Evolutionary conservation across 2,329 filamentous ascomycete genomes (phyloP).

Genomic region (Curvularia sp.): DNA sequence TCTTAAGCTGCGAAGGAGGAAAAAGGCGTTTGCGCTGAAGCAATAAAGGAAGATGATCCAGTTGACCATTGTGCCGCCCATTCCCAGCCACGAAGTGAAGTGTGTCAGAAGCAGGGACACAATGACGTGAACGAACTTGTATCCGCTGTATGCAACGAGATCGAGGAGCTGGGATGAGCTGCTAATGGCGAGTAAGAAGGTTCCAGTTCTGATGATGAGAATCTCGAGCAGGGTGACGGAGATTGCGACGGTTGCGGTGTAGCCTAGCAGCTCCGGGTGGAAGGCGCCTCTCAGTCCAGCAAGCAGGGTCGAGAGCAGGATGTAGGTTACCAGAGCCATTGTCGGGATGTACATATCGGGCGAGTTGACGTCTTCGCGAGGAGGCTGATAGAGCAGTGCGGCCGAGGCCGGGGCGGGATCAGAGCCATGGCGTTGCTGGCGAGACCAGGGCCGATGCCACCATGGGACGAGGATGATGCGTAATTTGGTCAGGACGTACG

Average conservation of each 20-base stretch:
- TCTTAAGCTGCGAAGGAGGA: slow-evolving; percentile 90
- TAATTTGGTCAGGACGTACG: slow-evolving; percentile 92
- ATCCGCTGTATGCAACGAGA: slow-evolving; percentile 93
- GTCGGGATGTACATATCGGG: slow-evolving; percentile 99
- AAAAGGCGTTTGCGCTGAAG: slow-evolving; percentile 92
- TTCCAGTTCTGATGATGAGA: slow-evolving; percentile 86
- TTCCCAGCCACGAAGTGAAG: slow-evolving; percentile 65
- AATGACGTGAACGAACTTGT: slow-evolving; percentile 98
- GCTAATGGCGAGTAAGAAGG: slow-evolving; percentile 91
- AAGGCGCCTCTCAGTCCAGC: slow-evolving; percentile 91
- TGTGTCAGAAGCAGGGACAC: slow-evolving; percentile 82
- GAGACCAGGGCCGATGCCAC: slow-evolving; percentile 96
- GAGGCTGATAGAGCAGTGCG: slow-evolving; percentile 72
- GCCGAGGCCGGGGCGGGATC: slow-evolving; percentile 23
- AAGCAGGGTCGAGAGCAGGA: slow-evolving; percentile 88
- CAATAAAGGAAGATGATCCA: slow-evolving; percentile 92
- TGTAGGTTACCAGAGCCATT: slow-evolving; percentile 98
- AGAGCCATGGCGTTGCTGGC: slow-evolving; percentile 73
- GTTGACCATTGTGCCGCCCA: slow-evolving; percentile 85
- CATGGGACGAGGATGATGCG: slow-evolving; percentile 95
- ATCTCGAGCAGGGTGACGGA: slow-evolving; percentile 88
- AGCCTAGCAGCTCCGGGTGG: slow-evolving; percentile 89
- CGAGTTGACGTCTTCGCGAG: slow-evolving; percentile 93
- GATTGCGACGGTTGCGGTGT: slow-evolving; percentile 83
- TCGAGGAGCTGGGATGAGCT: slow-evolving; percentile 94